phyloP scores from a whole-genome alignment of 345 rosid genomes.

The Camelina sativa region DNA sequence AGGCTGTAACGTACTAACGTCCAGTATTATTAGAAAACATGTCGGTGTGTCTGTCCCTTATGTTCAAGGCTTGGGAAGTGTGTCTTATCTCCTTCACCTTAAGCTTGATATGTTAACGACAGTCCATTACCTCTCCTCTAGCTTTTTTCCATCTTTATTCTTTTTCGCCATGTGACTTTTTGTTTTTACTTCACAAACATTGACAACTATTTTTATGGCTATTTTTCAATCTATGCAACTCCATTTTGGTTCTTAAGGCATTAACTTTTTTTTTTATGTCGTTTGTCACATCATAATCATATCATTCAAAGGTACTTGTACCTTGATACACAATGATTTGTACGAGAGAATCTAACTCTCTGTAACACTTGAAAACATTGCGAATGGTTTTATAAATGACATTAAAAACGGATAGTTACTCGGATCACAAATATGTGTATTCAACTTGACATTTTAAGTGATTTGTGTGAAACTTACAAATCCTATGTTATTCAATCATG shows the following conservation, averaged over 20 bases:
- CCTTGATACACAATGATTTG: too few species aligned
- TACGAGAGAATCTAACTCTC: neutral
- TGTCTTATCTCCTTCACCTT: slow-evolving; percentile 1
- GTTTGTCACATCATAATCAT: neutral
- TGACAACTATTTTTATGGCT: neutral
- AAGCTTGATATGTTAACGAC: neutral
- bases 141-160: neutral
- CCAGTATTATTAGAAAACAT: neutral
- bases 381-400: neutral
- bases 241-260: neutral
- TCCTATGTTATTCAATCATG: too few species aligned
- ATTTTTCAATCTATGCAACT: neutral
- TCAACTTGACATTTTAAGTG: too few species aligned
- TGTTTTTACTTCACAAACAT: neutral
- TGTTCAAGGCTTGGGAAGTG: slow-evolving; percentile 11
- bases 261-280: neutral
- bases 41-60: slow-evolving; percentile 6
- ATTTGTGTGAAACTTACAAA: too few species aligned
- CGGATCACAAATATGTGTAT: neutral
- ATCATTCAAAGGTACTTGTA: too few species aligned
- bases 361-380: neutral
- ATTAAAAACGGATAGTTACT: neutral
- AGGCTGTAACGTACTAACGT: slow-evolving; percentile 2
- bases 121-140: neutral
- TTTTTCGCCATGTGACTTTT: neutral